Conservation (phyloP, 192 early-diverging fungal species). For the Pilaira anomala region DNA sequence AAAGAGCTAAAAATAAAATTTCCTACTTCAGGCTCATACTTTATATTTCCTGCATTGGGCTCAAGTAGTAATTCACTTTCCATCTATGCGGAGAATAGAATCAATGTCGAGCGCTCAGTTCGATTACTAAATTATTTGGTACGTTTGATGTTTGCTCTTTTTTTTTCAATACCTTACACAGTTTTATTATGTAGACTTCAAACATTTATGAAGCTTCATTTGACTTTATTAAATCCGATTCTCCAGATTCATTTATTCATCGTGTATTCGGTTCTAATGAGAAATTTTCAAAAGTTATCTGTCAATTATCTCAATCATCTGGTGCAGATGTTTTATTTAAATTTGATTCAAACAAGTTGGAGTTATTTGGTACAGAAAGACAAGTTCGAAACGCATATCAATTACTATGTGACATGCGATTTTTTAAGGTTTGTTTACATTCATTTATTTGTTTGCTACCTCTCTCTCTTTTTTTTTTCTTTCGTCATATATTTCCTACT, state of each 20-base stretch:
- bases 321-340: conserved; percentile 58
- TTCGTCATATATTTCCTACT: not conserved
- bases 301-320: conserved; percentile 39
- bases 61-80: conserved; percentile 43
- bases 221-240: too few relatives aligned
- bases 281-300: conserved; percentile 22
- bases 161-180: not conserved
- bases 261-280: conserved; percentile 9
- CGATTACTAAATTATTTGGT: conserved; percentile 68
- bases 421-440: conserved; percentile 38
- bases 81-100: conserved; percentile 60
- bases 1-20: too few relatives aligned
- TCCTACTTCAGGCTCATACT: conserved; percentile 36
- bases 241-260: conserved; percentile 7
- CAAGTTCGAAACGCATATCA: conserved; percentile 56
- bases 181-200: too few relatives aligned
- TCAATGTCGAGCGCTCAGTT: conserved; percentile 66
- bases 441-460: not conserved
- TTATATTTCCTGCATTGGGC: conserved; percentile 61
- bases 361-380: conserved; percentile 64
- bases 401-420: conserved; percentile 46
- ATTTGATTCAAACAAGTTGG: conserved; percentile 42
- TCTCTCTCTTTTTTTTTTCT: conserved; percentile 22
- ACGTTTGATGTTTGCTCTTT: not conserved
- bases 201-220: conserved; percentile 4